These are phyloP conservation scores for Dactylellina haptotyla DNA, from an alignment of 2,329 filamentous ascomycete genomes.

Conservation along the genomic window DNA sequence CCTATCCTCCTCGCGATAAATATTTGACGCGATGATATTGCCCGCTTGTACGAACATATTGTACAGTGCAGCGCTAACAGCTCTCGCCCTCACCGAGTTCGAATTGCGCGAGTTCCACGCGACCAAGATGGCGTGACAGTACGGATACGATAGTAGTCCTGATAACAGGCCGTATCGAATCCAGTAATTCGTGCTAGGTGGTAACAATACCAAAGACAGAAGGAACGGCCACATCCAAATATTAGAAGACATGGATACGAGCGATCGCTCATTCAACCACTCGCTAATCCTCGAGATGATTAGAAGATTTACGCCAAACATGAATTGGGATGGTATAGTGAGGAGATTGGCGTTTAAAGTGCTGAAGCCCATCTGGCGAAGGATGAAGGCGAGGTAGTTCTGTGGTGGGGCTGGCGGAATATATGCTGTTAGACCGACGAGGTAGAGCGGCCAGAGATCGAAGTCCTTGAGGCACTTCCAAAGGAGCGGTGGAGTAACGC, in stretches of 20 bases:
- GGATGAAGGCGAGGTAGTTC: constrained; percentile 65
- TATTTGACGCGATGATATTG: constrained; percentile 64
- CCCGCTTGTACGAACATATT: constrained; percentile 66
- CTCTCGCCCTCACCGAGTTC: constrained; percentile 65
- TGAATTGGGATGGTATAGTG: constrained; percentile 66
- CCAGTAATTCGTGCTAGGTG: constrained; percentile 62
- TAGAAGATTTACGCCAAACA: constrained; percentile 65
- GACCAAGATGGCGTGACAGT: constrained; percentile 65
- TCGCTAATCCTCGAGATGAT: constrained; percentile 65
- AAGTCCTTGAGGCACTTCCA: constrained; percentile 60
- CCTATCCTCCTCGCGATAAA: constrained; percentile 69
- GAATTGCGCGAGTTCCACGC: constrained; percentile 65
- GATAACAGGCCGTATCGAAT: constrained; percentile 62
- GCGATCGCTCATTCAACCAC: constrained; percentile 63
- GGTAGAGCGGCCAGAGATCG: constrained; percentile 62
- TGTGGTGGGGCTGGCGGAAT: constrained; percentile 63
- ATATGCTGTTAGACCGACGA: constrained; percentile 61
- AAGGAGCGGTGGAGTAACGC: constrained; percentile 58
- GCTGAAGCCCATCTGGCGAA: constrained; percentile 63
- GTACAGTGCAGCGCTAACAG: constrained; percentile 66
- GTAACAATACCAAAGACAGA: constrained; percentile 63
- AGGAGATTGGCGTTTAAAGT: constrained; percentile 65
- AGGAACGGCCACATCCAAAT: constrained; percentile 67
- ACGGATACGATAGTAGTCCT: constrained; percentile 65
- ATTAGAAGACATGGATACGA: constrained; percentile 65